A percentile compares a stretch with the other conserved stretches of the same genome.
phyloP scores from a whole-genome alignment of 148 eudicot genomes.

The Dianthus caryophyllus region DNA sequence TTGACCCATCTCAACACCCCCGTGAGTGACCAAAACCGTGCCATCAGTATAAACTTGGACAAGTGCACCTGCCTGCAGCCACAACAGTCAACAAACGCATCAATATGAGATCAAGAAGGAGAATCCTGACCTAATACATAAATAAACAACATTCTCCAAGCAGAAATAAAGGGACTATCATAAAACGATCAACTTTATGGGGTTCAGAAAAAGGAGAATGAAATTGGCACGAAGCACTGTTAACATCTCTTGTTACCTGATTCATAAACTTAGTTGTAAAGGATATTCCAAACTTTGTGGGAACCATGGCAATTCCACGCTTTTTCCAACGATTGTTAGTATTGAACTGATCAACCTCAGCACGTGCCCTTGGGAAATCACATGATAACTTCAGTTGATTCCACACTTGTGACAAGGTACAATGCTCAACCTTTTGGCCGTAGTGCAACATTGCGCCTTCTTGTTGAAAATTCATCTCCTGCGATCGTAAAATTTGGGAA shows the following conservation, averaged over 20 bases:
- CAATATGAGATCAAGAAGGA: constrained; percentile 1
- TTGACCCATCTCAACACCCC: constrained; percentile 99
- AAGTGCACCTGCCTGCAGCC: constrained; percentile 89
- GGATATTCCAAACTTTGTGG: constrained; percentile 90
- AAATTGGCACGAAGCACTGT: background rate
- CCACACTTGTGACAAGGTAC: constrained; percentile 71
- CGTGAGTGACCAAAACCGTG: constrained; percentile 93
- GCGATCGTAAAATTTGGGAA: constrained; percentile 20
- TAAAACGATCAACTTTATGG: background rate
- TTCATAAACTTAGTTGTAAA: constrained; percentile 93
- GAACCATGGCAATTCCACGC: constrained; percentile 85
- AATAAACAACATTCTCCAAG: background rate
- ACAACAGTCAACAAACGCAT: constrained; percentile 5
- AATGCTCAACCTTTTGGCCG: constrained; percentile 74
- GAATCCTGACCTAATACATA: background rate
- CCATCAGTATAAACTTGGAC: constrained; percentile 98
- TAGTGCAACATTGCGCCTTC: constrained; percentile 79
- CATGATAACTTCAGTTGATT: constrained; percentile 69
- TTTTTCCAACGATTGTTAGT: constrained; percentile 78
- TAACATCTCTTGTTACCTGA: constrained; percentile 50
- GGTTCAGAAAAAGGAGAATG: background rate
- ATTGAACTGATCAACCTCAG: constrained; percentile 70
- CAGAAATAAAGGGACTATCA: background rate
- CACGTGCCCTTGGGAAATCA: constrained; percentile 39
- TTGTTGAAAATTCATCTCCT: constrained; percentile 79